These are phyloP conservation scores for Trichoderma gracile DNA, from an alignment of 2,329 filamentous ascomycete genomes.

Conservation along the genomic window DNA sequence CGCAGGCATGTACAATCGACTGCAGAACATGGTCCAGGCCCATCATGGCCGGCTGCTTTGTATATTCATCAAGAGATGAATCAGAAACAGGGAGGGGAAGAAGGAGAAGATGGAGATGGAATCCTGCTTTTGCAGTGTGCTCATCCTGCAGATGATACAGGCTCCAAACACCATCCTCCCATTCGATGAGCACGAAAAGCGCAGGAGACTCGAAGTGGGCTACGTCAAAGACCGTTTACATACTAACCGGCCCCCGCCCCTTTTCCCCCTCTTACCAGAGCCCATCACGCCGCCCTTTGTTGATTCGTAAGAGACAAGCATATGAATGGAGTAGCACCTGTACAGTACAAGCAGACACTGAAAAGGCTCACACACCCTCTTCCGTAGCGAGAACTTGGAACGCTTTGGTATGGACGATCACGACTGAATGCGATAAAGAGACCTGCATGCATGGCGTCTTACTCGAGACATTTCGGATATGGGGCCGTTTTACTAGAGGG, in stretches of 20 bases:
- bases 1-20: too few species aligned
- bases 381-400: too few species aligned
- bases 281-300: too few species aligned
- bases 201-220: constrained; percentile 6
- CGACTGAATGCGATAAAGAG: background rate
- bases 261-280: background rate
- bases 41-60: background rate
- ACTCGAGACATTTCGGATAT: constrained; percentile 2
- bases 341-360: too few species aligned
- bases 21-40: background rate
- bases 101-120: background rate
- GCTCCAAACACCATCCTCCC: background rate
- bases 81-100: background rate
- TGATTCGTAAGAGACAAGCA: too few species aligned
- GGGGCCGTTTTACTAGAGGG: background rate
- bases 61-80: too few species aligned
- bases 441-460: constrained; percentile 13
- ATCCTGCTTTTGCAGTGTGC: background rate
- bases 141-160: background rate
- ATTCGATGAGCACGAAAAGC: background rate
- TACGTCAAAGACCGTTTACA: background rate
- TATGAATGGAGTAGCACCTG: too few species aligned
- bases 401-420: too few species aligned
- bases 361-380: too few species aligned
- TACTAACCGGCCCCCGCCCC: background rate